Evolutionary conservation across 176 grass and related monocot species (phyloP), one percentile per base, ranked within the genome.

Genomic region (Lolium perenne): DNA sequence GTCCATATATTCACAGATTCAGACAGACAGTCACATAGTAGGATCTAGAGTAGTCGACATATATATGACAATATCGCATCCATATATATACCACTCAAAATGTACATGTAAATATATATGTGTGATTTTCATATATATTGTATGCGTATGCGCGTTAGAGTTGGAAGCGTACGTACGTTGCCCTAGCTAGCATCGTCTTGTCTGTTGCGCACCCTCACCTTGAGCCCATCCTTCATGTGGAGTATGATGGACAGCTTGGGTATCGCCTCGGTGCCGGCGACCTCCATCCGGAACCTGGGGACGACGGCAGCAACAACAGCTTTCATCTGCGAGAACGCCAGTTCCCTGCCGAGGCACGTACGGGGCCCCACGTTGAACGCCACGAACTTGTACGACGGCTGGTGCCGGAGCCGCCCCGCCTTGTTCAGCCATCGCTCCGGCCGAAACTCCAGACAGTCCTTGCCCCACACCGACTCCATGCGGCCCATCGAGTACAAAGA

Each of bases 381-480:
- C 56, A 95, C 81, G 85, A 95, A 97, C 87, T 90, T 97, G 91
- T 88, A 89, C 22, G 93, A 83, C 38, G 92, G 95, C 82, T 93
- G 87, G 43, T 97, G 91, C 54, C 38, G 80, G 38, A 90, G 35
- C 71, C 81, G 79, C 38, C 92, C 91, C 25, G 56, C 84, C 51
- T 63, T 79, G 17, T 67, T 58, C 38, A 97, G 88, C 95, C 95
- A 97, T 51, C 95, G 74, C 91, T 93, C 93, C n/a, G 95, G 93
- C 48, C 82, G 79, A 79, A 92, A 97, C 91, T 95, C 93, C 71
- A 84, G 41, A 89, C 91, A 95, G 62, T 95, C 95, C 70, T 95
- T 80, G 8, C 95, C 95, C 95, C 95, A 97, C 51, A 97, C 86
- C 46, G 79, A 49, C 87, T 93, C 95, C 95, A 93, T 88, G n/a